A percentile compares a stretch with the other conserved stretches of the same genome.
These are phyloP conservation scores for Begonia fuchsioides DNA, from an alignment of 306 rosid genomes.

Conservation along the genomic window DNA sequence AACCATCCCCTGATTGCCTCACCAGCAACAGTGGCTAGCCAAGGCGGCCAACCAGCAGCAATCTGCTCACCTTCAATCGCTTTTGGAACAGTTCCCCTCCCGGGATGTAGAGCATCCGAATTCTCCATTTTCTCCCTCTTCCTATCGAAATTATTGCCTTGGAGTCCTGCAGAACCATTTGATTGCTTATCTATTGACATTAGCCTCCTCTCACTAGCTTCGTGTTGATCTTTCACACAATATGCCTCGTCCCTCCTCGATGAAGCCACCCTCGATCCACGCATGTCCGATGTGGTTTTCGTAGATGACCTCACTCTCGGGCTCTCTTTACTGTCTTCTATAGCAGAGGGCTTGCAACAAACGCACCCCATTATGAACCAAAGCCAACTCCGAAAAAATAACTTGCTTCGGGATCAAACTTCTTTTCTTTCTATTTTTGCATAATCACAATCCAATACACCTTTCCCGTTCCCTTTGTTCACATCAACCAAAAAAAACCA, in stretches of 20 bases:
- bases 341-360: slow-evolving; percentile 82
- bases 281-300: slow-evolving; percentile 35
- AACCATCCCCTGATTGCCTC: slow-evolving; percentile 89
- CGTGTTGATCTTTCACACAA: slow-evolving; percentile 42
- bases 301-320: slow-evolving; percentile 55
- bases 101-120: slow-evolving; percentile 48
- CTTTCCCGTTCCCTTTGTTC: neutral
- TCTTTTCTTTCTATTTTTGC: slow-evolving; percentile 20
- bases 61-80: slow-evolving; percentile 85
- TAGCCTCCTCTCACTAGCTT: slow-evolving; percentile 41
- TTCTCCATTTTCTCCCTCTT: slow-evolving; percentile 79
- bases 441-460: neutral
- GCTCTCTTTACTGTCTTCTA: slow-evolving; percentile 89
- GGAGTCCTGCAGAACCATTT: slow-evolving; percentile 38
- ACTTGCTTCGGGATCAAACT: slow-evolving; percentile 28
- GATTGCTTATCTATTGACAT: slow-evolving; percentile 49
- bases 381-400: slow-evolving; percentile 19
- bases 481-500: neutral
- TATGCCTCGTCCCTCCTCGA: slow-evolving; percentile 68
- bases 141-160: slow-evolving; percentile 46
- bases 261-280: slow-evolving; percentile 41
- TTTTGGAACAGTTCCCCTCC: slow-evolving; percentile 45
- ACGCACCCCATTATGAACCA: slow-evolving; percentile 62
- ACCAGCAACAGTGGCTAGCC: slow-evolving; percentile 87
- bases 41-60: slow-evolving; percentile 92